phyloP scores from a whole-genome alignment of 257 asterid genomes.

The Craterostigma plantagineum region DNA sequence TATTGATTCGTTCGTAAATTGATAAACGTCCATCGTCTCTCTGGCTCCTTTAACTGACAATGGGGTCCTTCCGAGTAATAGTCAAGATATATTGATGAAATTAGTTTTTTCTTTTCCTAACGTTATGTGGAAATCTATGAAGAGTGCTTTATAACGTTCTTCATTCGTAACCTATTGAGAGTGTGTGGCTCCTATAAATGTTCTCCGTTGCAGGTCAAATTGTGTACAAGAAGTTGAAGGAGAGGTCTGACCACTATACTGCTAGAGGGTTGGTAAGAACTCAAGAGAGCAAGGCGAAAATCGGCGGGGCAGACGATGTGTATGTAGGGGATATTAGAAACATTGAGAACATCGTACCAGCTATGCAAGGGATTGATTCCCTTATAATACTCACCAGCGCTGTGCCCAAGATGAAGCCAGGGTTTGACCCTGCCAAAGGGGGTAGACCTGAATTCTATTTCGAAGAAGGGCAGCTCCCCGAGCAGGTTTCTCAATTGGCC shows the following conservation, averaged over 20 bases:
- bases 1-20: too few species aligned
- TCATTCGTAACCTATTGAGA: too few species aligned
- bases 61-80: too few species aligned
- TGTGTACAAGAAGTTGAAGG: conserved; percentile 82
- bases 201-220: conserved; percentile 44
- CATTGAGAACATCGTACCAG: conserved; percentile 39
- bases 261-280: conserved; percentile 72
- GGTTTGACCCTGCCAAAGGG: conserved; percentile 64
- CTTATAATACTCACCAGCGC: conserved; percentile 86
- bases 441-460: conserved; percentile 81
- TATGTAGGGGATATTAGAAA: conserved; percentile 61
- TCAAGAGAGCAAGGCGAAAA: conserved; percentile 71
- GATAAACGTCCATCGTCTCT: too few species aligned
- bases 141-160: too few species aligned
- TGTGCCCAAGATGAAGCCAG: conserved; percentile 89
- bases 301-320: conserved; percentile 75
- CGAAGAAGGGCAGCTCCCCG: conserved; percentile 75
- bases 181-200: too few species aligned
- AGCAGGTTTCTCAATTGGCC: conserved; percentile 31
- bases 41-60: too few species aligned
- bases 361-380: conserved; percentile 56
- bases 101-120: too few species aligned
- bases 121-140: too few species aligned
- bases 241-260: conserved; percentile 33
- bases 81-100: too few species aligned